Evolutionary conservation across 2,329 filamentous ascomycete species (phyloP).

Genomic region (Plenodomus lindquistii): DNA sequence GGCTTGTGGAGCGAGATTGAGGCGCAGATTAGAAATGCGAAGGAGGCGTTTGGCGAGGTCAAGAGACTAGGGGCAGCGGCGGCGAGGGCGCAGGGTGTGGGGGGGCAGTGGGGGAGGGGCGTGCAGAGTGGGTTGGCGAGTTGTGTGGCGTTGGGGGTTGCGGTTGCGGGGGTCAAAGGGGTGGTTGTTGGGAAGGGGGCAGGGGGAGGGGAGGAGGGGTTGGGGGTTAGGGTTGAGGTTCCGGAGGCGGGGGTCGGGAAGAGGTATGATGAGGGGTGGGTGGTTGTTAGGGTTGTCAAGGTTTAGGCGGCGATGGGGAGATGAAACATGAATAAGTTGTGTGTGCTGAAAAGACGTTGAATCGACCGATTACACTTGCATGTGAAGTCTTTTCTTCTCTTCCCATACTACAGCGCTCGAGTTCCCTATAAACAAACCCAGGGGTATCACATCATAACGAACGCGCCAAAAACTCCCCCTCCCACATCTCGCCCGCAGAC

Average conservation of each 20-base stretch:
- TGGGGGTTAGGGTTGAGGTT: constrained; percentile 41
- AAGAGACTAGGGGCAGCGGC: constrained; percentile 43
- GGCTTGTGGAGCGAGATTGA: constrained; percentile 35
- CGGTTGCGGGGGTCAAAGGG: constrained; percentile 28
- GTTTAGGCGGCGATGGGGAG: constrained; percentile 1
- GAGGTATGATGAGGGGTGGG: constrained; percentile 52
- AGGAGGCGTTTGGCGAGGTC: constrained; percentile 37
- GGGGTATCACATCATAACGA: background rate
- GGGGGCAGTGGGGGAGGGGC: constrained; percentile 44
- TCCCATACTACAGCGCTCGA: background rate
- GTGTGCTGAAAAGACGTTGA: background rate
- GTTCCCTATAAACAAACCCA: background rate
- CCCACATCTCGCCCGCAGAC: too few relatives aligned
- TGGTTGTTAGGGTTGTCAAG: constrained; percentile 48
- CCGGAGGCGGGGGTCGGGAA: constrained; percentile 41
- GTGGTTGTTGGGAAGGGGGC: constrained; percentile 9
- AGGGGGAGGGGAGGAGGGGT: background rate
- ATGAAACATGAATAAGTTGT: background rate
- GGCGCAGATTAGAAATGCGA: constrained; percentile 36
- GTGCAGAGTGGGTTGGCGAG: constrained; percentile 34
- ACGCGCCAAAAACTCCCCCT: too few relatives aligned
- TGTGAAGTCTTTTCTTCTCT: background rate
- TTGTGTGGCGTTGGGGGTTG: constrained; percentile 40
- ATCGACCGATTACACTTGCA: background rate
- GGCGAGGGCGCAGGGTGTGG: constrained; percentile 42